phyloP scores from a whole-genome alignment of 2,329 filamentous ascomycete genomes.

The Neoscytalidium dimidiatum region DNA sequence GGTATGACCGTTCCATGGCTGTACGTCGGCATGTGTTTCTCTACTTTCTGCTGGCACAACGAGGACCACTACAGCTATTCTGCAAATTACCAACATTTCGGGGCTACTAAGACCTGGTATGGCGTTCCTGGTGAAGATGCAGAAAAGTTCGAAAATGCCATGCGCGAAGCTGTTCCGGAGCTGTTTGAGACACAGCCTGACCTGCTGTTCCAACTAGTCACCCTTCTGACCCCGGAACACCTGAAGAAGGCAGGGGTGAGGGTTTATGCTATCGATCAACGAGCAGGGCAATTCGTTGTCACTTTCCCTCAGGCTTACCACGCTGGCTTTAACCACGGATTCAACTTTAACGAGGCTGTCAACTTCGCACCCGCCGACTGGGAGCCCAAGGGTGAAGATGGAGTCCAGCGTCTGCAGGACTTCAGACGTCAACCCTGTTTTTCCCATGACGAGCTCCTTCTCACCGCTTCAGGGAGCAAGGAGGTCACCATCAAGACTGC shows the following conservation, averaged over 20 bases:
- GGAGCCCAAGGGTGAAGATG: slow-evolving; percentile 87
- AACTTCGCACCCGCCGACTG: slow-evolving; percentile 96
- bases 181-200: slow-evolving; percentile 97
- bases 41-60: slow-evolving; percentile 99
- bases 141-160: slow-evolving; percentile 91
- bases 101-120: slow-evolving; percentile 98
- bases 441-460: slow-evolving; percentile 90
- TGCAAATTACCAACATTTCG: slow-evolving; percentile 97
- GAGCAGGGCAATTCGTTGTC: slow-evolving; percentile 92
- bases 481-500: slow-evolving; percentile 84
- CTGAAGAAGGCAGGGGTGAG: slow-evolving; percentile 88
- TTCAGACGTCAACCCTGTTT: slow-evolving; percentile 95
- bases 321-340: slow-evolving; percentile 95
- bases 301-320: slow-evolving; percentile 98
- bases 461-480: slow-evolving; percentile 78
- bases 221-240: slow-evolving; percentile 88
- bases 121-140: slow-evolving; percentile 93
- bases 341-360: slow-evolving; percentile 98
- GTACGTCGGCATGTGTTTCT: slow-evolving; percentile 99
- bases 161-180: slow-evolving; percentile 93
- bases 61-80: slow-evolving; percentile 98
- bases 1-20: slow-evolving; percentile 99
- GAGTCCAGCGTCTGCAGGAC: slow-evolving; percentile 80
- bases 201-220: slow-evolving; percentile 95
- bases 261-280: slow-evolving; percentile 93